Evolutionary conservation across 805 yeast species (phyloP).

Genomic region (Candida pseudofarinosa): DNA sequence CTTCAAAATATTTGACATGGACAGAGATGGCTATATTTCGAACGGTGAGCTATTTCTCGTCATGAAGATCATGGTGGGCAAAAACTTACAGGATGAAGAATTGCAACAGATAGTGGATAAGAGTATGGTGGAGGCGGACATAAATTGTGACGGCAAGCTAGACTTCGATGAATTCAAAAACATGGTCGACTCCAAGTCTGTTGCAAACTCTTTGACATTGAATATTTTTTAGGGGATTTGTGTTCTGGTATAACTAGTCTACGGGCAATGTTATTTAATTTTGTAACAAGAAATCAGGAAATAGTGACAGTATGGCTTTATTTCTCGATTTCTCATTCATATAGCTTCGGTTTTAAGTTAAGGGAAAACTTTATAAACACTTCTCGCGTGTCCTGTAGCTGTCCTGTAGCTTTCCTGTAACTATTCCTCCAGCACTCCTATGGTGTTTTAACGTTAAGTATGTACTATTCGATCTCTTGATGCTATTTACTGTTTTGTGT

Average conservation of each 20-base stretch:
- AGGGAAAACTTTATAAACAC: neutral
- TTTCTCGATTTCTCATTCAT: neutral
- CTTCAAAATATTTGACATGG: conserved; percentile 92
- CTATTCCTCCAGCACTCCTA: too few relatives aligned
- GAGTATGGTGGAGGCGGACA: conserved; percentile 89
- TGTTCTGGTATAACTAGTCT: neutral
- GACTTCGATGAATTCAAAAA: conserved; percentile 82
- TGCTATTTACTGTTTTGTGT: neutral
- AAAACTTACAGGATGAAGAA: conserved; percentile 78
- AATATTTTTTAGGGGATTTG: conserved; percentile 31
- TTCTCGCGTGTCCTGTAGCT: too few relatives aligned
- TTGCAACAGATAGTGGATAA: conserved; percentile 96
- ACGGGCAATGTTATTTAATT: too few relatives aligned
- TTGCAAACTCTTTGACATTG: conserved; percentile 57
- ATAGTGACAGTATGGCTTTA: neutral
- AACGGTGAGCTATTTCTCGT: conserved; percentile 93
- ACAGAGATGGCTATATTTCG: conserved; percentile 89
- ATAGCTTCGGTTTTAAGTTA: neutral
- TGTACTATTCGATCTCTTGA: too few relatives aligned
- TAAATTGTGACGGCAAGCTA: conserved; percentile 80
- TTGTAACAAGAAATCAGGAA: neutral
- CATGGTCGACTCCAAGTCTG: conserved; percentile 56
- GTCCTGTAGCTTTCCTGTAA: too few relatives aligned
- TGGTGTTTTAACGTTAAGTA: too few relatives aligned
- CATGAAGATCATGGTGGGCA: conserved; percentile 95